phyloP scores from a whole-genome alignment of 1,284 basidiomycete genomes.

The Cutaneotrichosporon cavernicola region DNA sequence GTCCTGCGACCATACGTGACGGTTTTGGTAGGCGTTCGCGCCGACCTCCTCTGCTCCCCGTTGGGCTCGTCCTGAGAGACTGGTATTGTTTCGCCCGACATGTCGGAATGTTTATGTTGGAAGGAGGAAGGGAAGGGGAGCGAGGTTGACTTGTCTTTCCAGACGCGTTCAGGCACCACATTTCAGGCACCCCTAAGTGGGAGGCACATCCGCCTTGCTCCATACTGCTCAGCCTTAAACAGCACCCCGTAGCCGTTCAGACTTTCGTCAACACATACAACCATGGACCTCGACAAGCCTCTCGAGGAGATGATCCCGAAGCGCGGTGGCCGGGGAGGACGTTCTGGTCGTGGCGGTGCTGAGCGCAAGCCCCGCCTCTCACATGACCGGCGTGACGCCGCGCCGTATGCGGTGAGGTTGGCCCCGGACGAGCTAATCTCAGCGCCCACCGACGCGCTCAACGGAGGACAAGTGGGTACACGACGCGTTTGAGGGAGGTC shows the following conservation, averaged over 20 bases:
- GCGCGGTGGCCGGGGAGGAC: constrained; percentile 12
- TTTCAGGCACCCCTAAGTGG: not conserved
- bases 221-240: not conserved
- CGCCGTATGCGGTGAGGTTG: constrained; percentile 42
- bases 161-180: constrained; percentile 5
- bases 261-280: constrained; percentile 9
- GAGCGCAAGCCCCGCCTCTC: constrained; percentile 30
- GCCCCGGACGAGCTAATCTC: not conserved
- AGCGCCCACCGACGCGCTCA: constrained; percentile 51
- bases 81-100: not conserved
- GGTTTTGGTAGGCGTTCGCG: not conserved
- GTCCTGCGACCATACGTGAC: not conserved
- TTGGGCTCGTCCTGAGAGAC: constrained; percentile 3
- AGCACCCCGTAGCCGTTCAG: not conserved
- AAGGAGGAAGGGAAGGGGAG: not conserved
- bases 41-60: not conserved
- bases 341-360: constrained; percentile 8
- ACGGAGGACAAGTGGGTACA: constrained; percentile 53
- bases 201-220: not conserved
- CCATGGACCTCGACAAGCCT: constrained; percentile 51
- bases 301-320: constrained; percentile 49
- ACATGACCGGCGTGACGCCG: constrained; percentile 26
- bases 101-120: not conserved
- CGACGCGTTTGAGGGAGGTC: constrained; percentile 45
- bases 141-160: constrained; percentile 2